Percentiles rank a stretch among this genome's conserved stretches.
These are phyloP conservation scores for Pedinophyceae sp. DNA, from an alignment of 139 green algal genomes.

Conservation along the genomic window DNA sequence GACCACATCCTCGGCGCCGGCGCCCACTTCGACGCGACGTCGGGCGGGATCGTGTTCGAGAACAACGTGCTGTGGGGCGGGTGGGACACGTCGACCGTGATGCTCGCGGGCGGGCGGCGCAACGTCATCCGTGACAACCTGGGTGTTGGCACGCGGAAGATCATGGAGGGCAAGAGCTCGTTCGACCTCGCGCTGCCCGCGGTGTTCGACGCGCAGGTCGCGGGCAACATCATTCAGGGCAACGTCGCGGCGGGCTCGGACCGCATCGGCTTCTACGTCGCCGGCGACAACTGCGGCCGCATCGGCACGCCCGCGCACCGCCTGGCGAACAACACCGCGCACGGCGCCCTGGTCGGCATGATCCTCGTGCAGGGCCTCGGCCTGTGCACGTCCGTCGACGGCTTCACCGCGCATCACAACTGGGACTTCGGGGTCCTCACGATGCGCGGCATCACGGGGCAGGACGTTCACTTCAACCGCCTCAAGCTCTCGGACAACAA, in stretches of 20 bases:
- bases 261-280: slow-evolving; percentile 23
- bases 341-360: slow-evolving; percentile 16
- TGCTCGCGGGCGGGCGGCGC: slow-evolving; percentile 2
- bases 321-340: slow-evolving; percentile 23
- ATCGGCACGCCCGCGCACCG: background rate
- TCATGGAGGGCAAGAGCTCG: slow-evolving; percentile 1
- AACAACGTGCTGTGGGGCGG: slow-evolving; percentile 18
- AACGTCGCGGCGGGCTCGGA: slow-evolving; percentile 33
- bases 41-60: background rate
- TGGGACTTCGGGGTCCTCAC: slow-evolving; percentile 47
- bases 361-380: slow-evolving; percentile 1
- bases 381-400: slow-evolving; percentile 16
- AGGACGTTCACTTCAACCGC: slow-evolving; percentile 1
- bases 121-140: slow-evolving; percentile 17
- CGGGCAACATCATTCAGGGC: slow-evolving; percentile 14
- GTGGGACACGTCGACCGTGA: slow-evolving; percentile 15
- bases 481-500: slow-evolving; percentile 17
- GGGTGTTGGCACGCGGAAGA: slow-evolving; percentile 18
- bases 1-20: background rate
- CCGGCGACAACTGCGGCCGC: no score
- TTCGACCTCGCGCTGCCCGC: slow-evolving; percentile 2
- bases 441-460: slow-evolving; percentile 15
- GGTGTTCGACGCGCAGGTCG: background rate
- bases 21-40: background rate
- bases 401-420: slow-evolving; percentile 25